Evolutionary conservation across 2,329 filamentous ascomycete species (phyloP).

Genomic region (Rhynchosporium secalis): DNA sequence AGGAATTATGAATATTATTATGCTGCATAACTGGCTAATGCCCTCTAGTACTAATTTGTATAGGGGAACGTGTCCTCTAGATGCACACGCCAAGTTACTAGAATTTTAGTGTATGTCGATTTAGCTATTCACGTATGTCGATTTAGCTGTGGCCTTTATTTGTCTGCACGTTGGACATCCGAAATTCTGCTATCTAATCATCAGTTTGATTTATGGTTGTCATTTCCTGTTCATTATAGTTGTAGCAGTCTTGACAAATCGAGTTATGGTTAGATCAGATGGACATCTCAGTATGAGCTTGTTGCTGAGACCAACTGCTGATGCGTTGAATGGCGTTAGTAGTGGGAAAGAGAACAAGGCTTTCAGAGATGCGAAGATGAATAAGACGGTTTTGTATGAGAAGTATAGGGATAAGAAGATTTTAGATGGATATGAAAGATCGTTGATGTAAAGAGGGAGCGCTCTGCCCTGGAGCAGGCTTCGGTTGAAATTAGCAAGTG

Average conservation of each 20-base stretch:
- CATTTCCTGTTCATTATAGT: slow-evolving; percentile 34
- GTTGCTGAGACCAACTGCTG: slow-evolving; percentile 36
- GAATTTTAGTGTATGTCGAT: too few relatives aligned
- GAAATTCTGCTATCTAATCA: slow-evolving; percentile 46
- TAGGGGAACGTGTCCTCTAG: too few relatives aligned
- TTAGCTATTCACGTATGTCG: too few relatives aligned
- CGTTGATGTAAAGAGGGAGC: neutral
- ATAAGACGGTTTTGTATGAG: slow-evolving; percentile 33
- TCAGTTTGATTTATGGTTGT: slow-evolving; percentile 33
- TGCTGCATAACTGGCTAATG: too few relatives aligned
- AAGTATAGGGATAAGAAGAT: slow-evolving; percentile 27
- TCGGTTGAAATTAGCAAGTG: too few relatives aligned
- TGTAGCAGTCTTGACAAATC: slow-evolving; percentile 33
- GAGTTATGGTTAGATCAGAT: slow-evolving; percentile 34
- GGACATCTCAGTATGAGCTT: slow-evolving; percentile 34
- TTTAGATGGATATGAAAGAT: slow-evolving; percentile 32
- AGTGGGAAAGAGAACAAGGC: slow-evolving; percentile 29
- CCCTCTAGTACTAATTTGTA: too few relatives aligned
- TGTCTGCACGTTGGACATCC: slow-evolving; percentile 44
- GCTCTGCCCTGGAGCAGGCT: neutral
- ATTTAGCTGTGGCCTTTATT: too few relatives aligned
- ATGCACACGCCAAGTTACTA: too few relatives aligned
- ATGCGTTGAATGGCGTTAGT: slow-evolving; percentile 33
- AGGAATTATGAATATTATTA: too few relatives aligned
- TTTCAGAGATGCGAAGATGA: slow-evolving; percentile 31